Conservation (phyloP, 768 basidiomycete species). For the Naganishia onofrii region DNA sequence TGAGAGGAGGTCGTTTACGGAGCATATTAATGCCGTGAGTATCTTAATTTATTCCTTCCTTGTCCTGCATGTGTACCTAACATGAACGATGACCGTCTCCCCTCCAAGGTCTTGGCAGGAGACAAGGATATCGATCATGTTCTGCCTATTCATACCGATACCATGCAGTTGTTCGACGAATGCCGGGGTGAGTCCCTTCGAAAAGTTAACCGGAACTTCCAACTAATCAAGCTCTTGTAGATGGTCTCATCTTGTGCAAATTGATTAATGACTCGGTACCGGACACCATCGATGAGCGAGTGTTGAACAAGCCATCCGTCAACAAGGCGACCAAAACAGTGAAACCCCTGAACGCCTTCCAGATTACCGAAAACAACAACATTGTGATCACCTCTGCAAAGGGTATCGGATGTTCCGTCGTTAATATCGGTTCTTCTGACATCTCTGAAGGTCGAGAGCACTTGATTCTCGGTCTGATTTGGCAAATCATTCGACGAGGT, state of each 20-base stretch:
- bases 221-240: slow-evolving; percentile 49
- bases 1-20: slow-evolving; percentile 91
- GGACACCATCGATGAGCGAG: slow-evolving; percentile 97
- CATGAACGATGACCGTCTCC: not conserved
- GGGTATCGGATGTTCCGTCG: slow-evolving; percentile 96
- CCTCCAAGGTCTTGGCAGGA: slow-evolving; percentile 75
- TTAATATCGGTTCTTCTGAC: slow-evolving; percentile 94
- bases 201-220: not conserved
- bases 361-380: slow-evolving; percentile 99
- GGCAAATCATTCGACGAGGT: slow-evolving; percentile 96
- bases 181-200: slow-evolving; percentile 58
- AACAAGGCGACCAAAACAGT: slow-evolving; percentile 58
- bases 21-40: slow-evolving; percentile 90
- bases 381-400: slow-evolving; percentile 98
- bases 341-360: slow-evolving; percentile 84
- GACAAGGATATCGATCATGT: slow-evolving; percentile 78
- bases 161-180: slow-evolving; percentile 98
- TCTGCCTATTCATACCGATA: slow-evolving; percentile 88
- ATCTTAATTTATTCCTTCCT: not conserved
- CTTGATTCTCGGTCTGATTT: slow-evolving; percentile 93
- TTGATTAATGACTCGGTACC: slow-evolving; percentile 97
- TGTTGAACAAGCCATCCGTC: slow-evolving; percentile 80
- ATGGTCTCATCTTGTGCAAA: slow-evolving; percentile 94
- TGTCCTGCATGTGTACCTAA: not conserved
- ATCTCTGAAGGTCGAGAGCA: slow-evolving; percentile 91